Evolutionary conservation across 371 early-diverging fungal species (phyloP).

Genomic region (Umbelopsis sp.): DNA sequence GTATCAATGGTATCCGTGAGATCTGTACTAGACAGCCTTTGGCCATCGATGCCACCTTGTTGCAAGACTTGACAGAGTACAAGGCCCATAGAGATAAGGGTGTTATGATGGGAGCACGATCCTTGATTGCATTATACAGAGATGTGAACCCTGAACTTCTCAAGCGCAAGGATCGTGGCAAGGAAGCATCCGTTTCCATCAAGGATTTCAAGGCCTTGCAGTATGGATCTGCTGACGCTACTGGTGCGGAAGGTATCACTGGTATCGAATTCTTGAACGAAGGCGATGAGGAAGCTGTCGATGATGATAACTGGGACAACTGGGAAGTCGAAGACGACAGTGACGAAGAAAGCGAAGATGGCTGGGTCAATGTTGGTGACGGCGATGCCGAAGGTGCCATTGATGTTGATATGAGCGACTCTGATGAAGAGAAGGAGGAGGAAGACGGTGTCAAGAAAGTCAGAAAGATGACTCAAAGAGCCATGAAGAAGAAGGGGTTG

Average conservation of each 20-base stretch:
- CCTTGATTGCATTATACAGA: slow-evolving; percentile 87
- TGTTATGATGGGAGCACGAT: slow-evolving; percentile 88
- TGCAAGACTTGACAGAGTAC: slow-evolving; percentile 89
- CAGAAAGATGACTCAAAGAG: slow-evolving; percentile 48
- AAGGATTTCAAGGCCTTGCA: slow-evolving; percentile 61
- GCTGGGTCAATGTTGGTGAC: slow-evolving; percentile 49
- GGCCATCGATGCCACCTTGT: slow-evolving; percentile 84
- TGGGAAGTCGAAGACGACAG: slow-evolving; percentile 61
- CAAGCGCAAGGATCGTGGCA: slow-evolving; percentile 90
- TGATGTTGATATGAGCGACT: slow-evolving; percentile 46
- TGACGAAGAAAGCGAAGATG: slow-evolving; percentile 54
- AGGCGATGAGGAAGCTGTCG: slow-evolving; percentile 48
- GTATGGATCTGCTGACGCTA: slow-evolving; percentile 73
- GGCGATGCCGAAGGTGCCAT: slow-evolving; percentile 53
- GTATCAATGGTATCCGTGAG: slow-evolving; percentile 92
- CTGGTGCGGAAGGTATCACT: slow-evolving; percentile 66
- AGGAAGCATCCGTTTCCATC: slow-evolving; percentile 73
- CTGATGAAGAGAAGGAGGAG: slow-evolving; percentile 29
- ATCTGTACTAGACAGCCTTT: slow-evolving; percentile 89
- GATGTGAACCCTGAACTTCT: slow-evolving; percentile 94
- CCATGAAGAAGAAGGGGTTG: slow-evolving; percentile 44
- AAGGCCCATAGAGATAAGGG: slow-evolving; percentile 92
- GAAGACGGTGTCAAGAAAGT: slow-evolving; percentile 22
- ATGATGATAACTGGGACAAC: slow-evolving; percentile 66
- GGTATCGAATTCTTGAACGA: slow-evolving; percentile 75